These are phyloP conservation scores for Candida sanyaensis DNA, from an alignment of 1,139 yeast species.

Conservation along the genomic window DNA sequence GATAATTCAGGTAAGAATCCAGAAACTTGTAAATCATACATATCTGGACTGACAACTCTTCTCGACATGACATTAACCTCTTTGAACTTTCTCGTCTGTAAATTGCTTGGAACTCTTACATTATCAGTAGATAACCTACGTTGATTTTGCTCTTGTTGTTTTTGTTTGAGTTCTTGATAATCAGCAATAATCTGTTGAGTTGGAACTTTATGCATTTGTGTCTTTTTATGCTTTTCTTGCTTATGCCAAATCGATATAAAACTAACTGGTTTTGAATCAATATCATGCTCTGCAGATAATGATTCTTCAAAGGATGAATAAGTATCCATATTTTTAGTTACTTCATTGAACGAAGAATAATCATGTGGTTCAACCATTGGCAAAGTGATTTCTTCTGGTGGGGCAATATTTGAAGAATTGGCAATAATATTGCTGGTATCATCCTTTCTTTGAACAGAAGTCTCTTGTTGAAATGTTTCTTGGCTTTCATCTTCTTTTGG, in stretches of 20 bases:
- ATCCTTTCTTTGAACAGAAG: conserved; percentile 9
- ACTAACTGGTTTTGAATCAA: conserved; percentile 26
- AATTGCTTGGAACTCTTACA: conserved; percentile 22
- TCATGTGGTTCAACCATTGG: conserved; percentile 39
- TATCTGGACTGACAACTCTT: conserved; percentile 37
- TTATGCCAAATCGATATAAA: conserved; percentile 49
- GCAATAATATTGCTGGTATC: conserved; percentile 27
- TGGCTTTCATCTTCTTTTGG: conserved; percentile 16
- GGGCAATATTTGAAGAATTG: conserved; percentile 46
- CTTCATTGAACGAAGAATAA: conserved; percentile 40
- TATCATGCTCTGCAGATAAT: conserved; percentile 46
- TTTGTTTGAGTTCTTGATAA: conserved; percentile 4
- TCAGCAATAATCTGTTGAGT: conserved; percentile 12
- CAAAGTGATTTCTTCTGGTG: conserved; percentile 38
- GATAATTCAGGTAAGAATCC: conserved; percentile 49
- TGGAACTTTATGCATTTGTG: conserved; percentile 15
- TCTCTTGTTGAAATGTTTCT: conserved; percentile 4
- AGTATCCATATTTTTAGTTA: conserved; percentile 27
- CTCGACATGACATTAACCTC: conserved; percentile 48
- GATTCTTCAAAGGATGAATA: conserved; percentile 37
- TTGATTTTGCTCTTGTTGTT: conserved; percentile 3
- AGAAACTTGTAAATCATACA: conserved; percentile 38
- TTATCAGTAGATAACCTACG: conserved; percentile 8
- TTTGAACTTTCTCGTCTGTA: conserved; percentile 35
- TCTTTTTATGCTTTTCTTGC: conserved; percentile 29